Base-by-base conservation (phyloP, 2,329 filamentous ascomycete species). In the Aspergillus sp. region DNA sequence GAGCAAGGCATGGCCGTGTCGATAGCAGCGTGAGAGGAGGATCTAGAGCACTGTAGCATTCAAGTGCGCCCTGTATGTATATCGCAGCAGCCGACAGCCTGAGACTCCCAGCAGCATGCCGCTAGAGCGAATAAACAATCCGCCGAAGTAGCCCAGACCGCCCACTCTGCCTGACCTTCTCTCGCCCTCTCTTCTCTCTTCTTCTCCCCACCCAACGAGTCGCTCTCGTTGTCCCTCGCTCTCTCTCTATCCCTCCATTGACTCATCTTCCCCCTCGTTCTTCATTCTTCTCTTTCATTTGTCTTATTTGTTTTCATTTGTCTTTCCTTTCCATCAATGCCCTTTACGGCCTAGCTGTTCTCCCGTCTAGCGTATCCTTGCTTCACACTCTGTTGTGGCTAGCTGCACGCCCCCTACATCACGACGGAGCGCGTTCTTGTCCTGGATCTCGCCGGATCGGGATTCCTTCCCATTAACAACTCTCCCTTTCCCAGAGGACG, bases 251-350 rank as follows among this genome's bases (percentile, higher is more conserved):
- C 22, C 8, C 8, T 24, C 8, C 22, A 24, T 26, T 26, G 13
- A n/a, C 22, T 19, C 14, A n/a, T 14, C 12, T 13, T 15, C 17
- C 22, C 11, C n/a, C 22, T 25, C 43, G 36, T 45, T 40, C 37
- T 45, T 40, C 36, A 52, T 45, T 36, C 42, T 50, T 13, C 20
- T 16, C 20, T 45, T 47, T 39, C 40, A 33, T 44, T 29, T 41
- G 38, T 39, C 19, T 45, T 30, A 35, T 49, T 44, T 45, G 45
- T 48, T 49, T 45, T 34, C 33, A 40, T 36, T 29, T 29, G 30
- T 40, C 32, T 38, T 37, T 36, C 34, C 32, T 29, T 33, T 34
- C 32, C 24, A 27, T 36, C 39, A 36, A 36, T 34, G 30, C 40
- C 24, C 33, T 38, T 43, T 37, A 27, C 29, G 10, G 19, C 6